Base-by-base conservation (phyloP, 2,329 filamentous ascomycete species). In the Arachnomyces sp. region DNA sequence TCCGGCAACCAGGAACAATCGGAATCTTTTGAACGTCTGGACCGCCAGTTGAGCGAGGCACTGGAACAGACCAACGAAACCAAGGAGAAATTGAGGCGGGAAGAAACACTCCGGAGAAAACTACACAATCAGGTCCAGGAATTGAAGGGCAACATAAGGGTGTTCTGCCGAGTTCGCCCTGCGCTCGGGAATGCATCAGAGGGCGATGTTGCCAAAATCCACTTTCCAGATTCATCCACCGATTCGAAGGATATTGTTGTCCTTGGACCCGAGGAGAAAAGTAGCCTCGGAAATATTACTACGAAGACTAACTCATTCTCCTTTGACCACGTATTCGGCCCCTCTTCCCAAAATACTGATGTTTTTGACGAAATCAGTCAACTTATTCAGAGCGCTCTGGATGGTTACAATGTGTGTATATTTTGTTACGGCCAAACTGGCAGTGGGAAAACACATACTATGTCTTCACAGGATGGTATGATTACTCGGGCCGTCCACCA, bases 371-470 rank as follows among this genome's bases (percentile, higher is more conserved):
- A 98, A 59, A 96, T 96, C 57, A 93, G 87, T 42, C 92, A 98
- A 59, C 77, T 98, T 28, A 89, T 98, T 1, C 92, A 98, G 64
- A 94, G 86, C 52, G 92, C 93, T 0, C 73, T 98, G 30, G 92
- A 98, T 56, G 92, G 92, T 1, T 98, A 95, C 69, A 98, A 96
- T 52, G 92, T 98, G 38, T 96, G 90, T 64, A 96, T 98, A 47
- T 95, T 98, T 67, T 95, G 89, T 59, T 98, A 98, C 57, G 92
- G 92, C 32, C 92, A 98, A 63, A 98, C 92, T 0, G 92, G 92
- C 3, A 92, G 89, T 13, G 92, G 92, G 44, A 98, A 98, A 72
- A 98, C 92, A 0, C 86, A 83, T 58, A 96, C 92, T 3, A 98
- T 98, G 92, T 93, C 86, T 7, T 84, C 82, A 1, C 65, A 71